Percentiles rank a stretch among this genome's conserved stretches.
These are phyloP conservation scores for Fraxinus quadrangulata DNA, from an alignment of 257 asterid genomes.

Conservation along the genomic window DNA sequence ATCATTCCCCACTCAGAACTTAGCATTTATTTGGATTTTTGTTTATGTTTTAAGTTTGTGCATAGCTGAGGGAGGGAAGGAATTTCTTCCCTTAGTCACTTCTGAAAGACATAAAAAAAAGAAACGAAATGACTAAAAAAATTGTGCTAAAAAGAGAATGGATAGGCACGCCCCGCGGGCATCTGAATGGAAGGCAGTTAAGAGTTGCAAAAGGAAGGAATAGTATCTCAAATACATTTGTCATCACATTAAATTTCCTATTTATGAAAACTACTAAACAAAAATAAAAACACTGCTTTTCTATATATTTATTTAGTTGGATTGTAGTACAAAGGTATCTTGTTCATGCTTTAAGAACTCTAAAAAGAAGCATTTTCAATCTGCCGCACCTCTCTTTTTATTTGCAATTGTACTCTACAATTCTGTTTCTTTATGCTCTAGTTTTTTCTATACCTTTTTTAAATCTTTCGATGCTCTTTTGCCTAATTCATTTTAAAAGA, in stretches of 20 bases:
- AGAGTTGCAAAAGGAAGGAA: constrained; percentile 20
- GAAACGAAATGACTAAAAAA: background rate
- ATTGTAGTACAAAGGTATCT: background rate
- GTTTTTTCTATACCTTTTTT: background rate
- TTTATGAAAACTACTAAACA: background rate
- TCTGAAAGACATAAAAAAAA: background rate
- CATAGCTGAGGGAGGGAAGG: background rate
- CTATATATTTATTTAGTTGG: background rate
- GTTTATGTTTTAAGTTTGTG: background rate
- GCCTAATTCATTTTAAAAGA: too few species aligned
- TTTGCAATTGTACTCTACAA: background rate
- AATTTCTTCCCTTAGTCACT: constrained; percentile 19
- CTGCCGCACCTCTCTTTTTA: constrained; percentile 29
- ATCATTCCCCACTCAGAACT: too few species aligned
- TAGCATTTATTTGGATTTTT: background rate
- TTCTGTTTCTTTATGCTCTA: background rate
- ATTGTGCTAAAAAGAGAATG: background rate
- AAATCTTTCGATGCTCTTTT: too few species aligned
- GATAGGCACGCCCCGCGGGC: background rate
- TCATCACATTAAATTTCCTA: constrained; percentile 4
- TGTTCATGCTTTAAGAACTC: background rate
- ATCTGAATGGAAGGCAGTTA: constrained; percentile 28
- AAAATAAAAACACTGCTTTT: background rate
- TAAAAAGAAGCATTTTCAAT: constrained; percentile 20
- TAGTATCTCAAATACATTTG: constrained; percentile 29